Evolutionary conservation across 108 stramenopile species (phyloP), one percentile per base, ranked within the genome.

Genomic region (Epithemia pelagica): DNA sequence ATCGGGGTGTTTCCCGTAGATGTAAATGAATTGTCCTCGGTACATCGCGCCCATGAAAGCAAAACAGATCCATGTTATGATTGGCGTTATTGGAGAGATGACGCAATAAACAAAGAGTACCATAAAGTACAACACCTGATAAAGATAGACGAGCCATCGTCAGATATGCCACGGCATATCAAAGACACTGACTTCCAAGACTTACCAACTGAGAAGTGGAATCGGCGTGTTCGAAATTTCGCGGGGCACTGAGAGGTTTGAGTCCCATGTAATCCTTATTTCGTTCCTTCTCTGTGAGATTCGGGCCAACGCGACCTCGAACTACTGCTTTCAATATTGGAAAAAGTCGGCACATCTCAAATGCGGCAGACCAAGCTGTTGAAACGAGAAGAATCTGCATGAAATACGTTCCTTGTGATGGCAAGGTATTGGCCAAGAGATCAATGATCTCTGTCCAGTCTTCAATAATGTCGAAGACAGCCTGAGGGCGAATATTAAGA

Each of bases 251-350:
- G 0, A 84, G 65, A 29, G 78, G 62, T 28, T 74, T 61, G 25
- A 85, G 51, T 27, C 62, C 68, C 37, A 61, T 21, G 33, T 58
- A 79, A 30, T 67, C 61, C 32, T 58, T 75, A 5, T 64, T 73
- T 22, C 77, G 61, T 68, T 85, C 84, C 53, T 85, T 85, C 25
- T 71, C 75, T 0, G 81, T 85, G 30, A 82, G 54, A 32, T 76
- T 72, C 18, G 78, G 81, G 26, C 81, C 80, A 52, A 82, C 19
- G 2, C 37, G 56, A 21, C 73, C 59, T 33, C 81, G 62, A 2
- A 76, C 28, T 18, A 77, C 53, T 59, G 78, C 73, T 24, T 66
- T 32, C 0, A 28, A 70, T 18, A 79, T 28, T 0, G 76, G 76
- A 10, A 30, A 51, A 1, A 79, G 37, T 28, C 84, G 68, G 1